Base-by-base conservation (phyloP, 805 yeast species). In the Candida boleticola region DNA sequence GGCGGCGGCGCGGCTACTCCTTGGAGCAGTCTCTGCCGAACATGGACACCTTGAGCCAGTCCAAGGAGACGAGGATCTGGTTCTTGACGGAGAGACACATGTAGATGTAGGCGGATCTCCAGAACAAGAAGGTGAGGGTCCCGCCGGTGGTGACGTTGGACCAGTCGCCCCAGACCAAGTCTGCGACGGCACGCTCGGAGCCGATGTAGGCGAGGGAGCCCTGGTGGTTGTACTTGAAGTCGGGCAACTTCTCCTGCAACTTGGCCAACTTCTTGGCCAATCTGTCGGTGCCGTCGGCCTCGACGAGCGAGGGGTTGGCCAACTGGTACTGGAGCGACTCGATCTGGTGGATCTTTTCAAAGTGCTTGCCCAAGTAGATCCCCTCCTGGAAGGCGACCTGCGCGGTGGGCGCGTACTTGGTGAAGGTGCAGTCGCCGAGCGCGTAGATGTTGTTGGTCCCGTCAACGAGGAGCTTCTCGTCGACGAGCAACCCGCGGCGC, bases 371-470 rank as follows among this genome's bases (percentile, higher is more conserved):
- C 52, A 90, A 77, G 68, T 79, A 90, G 43, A 75, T 73, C 63
- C 97, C 97, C 68, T 90, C 88, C 74, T 90, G 97, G 69, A 89
- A 82, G 32, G 98, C 98, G 42, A 89, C 97, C 75, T 90, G 97
- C 20, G 97, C 98, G 48, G 98, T 90, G 53, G 97, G 97, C 33
- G 96, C 93, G 54, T 80, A 82, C 61, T 87, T 87, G 49, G 93
- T 86, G 64, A 85, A 82, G 29, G 97, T 87, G 71, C 97, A 90
- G 71, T 90, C 98, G 63, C 98, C 98, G 44, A 90, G 69, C 38
- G 96, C 97, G 66, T 76, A 92, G 53, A 92, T 81, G 56, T 86
- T 86, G 54, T 75, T 75, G 33, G 89, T 76, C 60, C 98, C 98
- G 57, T 86, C 82, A 25, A 92, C 81, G 59, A 83, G 83, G 49